Evolutionary conservation across 192 early-diverging fungal species (phyloP).

Genomic region (Entomortierella lignicola): DNA sequence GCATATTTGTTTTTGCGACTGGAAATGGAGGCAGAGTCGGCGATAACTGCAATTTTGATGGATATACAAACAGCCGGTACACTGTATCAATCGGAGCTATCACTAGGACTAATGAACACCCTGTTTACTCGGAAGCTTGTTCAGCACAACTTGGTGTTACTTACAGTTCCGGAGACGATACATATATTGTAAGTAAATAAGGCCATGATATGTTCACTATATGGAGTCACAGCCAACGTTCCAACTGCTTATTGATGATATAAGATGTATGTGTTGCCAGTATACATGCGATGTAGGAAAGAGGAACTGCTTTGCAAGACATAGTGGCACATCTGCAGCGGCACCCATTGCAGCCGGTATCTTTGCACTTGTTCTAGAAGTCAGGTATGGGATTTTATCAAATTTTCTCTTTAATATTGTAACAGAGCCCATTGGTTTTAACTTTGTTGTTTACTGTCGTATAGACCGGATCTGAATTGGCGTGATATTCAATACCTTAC

Average conservation of each 20-base stretch:
- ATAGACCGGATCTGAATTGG: slow-evolving; percentile 91
- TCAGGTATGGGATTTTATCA: slow-evolving; percentile 18
- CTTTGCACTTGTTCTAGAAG: slow-evolving; percentile 80
- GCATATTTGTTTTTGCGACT: slow-evolving; percentile 93
- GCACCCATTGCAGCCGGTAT: slow-evolving; percentile 91
- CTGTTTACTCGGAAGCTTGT: slow-evolving; percentile 89
- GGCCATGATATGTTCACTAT: background rate
- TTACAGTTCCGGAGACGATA: slow-evolving; percentile 81
- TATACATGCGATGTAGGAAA: slow-evolving; percentile 83
- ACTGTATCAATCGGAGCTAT: slow-evolving; percentile 94
- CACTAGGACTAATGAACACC: slow-evolving; percentile 79
- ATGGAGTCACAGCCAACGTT: background rate
- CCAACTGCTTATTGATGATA: background rate
- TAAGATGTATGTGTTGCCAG: slow-evolving; percentile 13
- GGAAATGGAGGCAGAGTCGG: slow-evolving; percentile 86
- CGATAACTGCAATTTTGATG: slow-evolving; percentile 98
- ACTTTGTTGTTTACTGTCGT: slow-evolving; percentile 4
- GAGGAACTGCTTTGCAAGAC: slow-evolving; percentile 73
- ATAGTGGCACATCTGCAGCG: slow-evolving; percentile 93
- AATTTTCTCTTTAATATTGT: background rate
- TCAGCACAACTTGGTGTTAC: slow-evolving; percentile 89
- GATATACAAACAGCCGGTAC: slow-evolving; percentile 96
- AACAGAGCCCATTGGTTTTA: background rate
- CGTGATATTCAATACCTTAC: slow-evolving; percentile 89
- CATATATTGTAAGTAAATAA: slow-evolving; percentile 74